A percentile compares a stretch with the other conserved stretches of the same genome.
Conservation (phyloP, 805 yeast genomes). For the Candida maltosa region DNA sequence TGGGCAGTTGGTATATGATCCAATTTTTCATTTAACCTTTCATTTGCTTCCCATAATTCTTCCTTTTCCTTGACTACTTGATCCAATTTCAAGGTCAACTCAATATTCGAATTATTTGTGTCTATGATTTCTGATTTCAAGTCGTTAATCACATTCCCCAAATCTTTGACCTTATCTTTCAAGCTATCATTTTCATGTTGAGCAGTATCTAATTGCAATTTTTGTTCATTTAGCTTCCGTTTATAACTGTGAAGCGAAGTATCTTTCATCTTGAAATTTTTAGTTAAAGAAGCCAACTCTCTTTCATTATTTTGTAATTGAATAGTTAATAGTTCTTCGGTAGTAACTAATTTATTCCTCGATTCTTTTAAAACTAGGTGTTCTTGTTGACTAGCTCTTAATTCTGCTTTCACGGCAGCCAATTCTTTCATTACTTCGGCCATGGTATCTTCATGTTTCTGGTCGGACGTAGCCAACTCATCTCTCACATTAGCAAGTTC, state of each 20-base stretch:
- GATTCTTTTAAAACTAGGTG: conserved; percentile 15
- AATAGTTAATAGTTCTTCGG: conserved; percentile 19
- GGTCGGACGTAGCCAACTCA: conserved; percentile 2
- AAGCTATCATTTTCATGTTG: conserved; percentile 6
- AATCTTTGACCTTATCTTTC: conserved; percentile 5
- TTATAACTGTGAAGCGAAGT: conserved; percentile 5
- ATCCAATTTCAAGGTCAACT: conserved; percentile 13
- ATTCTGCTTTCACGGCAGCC: neutral
- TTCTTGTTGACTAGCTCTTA: conserved; percentile 7
- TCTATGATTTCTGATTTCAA: conserved; percentile 8
- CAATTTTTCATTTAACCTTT: conserved; percentile 1
- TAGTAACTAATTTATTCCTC: conserved; percentile 12
- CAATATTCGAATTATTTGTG: conserved; percentile 11
- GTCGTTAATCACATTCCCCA: conserved; percentile 5
- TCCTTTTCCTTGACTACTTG: conserved; percentile 16
- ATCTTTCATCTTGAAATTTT: conserved; percentile 17
- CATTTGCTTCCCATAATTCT: conserved; percentile 17
- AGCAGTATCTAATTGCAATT: conserved; percentile 3
- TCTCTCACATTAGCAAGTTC: neutral
- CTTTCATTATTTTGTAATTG: conserved; percentile 24
- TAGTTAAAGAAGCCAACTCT: conserved; percentile 25
- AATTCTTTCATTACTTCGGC: conserved; percentile 10
- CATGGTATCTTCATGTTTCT: no score
- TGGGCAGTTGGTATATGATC: neutral
- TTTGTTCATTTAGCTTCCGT: conserved; percentile 1